phyloP scores from a whole-genome alignment of 148 eudicot genomes.

The Drosera capensis region DNA sequence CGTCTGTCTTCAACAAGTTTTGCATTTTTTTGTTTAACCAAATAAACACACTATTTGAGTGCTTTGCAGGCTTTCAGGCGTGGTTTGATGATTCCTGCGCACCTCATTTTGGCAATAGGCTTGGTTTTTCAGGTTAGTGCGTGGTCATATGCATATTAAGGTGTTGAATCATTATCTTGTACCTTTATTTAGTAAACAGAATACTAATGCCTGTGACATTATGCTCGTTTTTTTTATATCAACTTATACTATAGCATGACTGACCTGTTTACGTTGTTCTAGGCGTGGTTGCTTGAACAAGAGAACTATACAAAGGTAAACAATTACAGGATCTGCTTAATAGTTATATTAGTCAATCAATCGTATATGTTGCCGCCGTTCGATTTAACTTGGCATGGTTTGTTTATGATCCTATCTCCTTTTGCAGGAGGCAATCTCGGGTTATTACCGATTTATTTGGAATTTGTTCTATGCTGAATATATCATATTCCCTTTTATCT shows the following conservation, averaged over 20 bases:
- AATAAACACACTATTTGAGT: constrained; percentile 1
- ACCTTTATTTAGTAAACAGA: background rate
- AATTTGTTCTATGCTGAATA: constrained; percentile 89
- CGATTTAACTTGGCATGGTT: background rate
- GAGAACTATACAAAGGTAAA: constrained; percentile 82
- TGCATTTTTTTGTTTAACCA: background rate
- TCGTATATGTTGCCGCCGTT: background rate
- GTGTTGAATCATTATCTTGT: background rate
- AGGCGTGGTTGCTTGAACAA: constrained; percentile 77
- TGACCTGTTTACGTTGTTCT: constrained; percentile 10
- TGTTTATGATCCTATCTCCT: background rate
- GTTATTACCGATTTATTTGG: constrained; percentile 83
- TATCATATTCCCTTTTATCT: constrained; percentile 65
- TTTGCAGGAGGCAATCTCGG: constrained; percentile 89
- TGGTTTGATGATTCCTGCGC: constrained; percentile 82
- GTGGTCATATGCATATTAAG: background rate
- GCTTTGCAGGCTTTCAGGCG: constrained; percentile 61
- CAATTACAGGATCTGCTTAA: background rate
- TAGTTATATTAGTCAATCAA: background rate
- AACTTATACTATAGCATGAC: constrained; percentile 1
- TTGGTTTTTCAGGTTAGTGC: constrained; percentile 67
- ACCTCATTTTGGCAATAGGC: constrained; percentile 48
- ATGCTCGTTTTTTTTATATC: background rate
- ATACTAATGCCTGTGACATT: background rate
- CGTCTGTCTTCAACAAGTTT: background rate